phyloP scores from a whole-genome alignment of 2,329 filamentous ascomycete genomes.

The Calonectria pseudoreteaudii region DNA sequence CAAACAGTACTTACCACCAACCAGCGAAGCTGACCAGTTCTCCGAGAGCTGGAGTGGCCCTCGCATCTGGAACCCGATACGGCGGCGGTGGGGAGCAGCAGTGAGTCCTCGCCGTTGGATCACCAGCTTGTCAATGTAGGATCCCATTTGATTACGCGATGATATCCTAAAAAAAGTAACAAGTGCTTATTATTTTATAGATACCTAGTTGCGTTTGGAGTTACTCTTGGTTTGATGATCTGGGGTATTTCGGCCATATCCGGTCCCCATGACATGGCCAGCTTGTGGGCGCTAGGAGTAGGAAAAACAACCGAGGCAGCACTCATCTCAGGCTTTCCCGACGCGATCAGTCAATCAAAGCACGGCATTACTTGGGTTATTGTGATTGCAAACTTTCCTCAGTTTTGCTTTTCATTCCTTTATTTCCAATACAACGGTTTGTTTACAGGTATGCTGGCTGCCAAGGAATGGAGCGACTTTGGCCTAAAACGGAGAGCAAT shows the following conservation, averaged over 20 bases:
- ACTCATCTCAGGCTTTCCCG: background rate
- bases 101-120: conserved; percentile 20
- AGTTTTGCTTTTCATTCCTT: conserved; percentile 21
- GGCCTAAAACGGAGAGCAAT: conserved; percentile 8
- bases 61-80: background rate
- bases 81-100: conserved; percentile 4
- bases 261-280: background rate
- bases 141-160: background rate
- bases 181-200: background rate
- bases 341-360: background rate
- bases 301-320: conserved; percentile 10
- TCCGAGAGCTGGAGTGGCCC: background rate
- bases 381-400: conserved; percentile 20
- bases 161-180: background rate
- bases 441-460: conserved; percentile 24
- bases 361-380: background rate
- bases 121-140: conserved; percentile 6
- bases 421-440: conserved; percentile 27
- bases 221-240: background rate
- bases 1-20: background rate
- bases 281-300: conserved; percentile 19
- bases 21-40: background rate
- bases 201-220: background rate
- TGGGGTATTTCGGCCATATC: background rate
- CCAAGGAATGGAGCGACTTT: conserved; percentile 26